phyloP scores from a whole-genome alignment of 2,329 filamentous ascomycete genomes.

The Aspergillus candidus region DNA sequence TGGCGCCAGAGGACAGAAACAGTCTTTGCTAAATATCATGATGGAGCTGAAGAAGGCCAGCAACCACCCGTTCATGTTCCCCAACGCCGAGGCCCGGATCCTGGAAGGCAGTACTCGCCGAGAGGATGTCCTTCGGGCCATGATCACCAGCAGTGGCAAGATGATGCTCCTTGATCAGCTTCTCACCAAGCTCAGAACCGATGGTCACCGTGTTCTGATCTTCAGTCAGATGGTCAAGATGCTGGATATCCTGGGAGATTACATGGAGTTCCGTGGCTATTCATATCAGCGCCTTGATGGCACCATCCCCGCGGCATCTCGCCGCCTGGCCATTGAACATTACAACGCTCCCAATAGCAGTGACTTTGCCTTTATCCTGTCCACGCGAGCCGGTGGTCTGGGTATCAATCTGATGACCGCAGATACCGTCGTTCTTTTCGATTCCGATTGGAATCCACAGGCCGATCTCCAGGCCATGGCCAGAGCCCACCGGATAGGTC shows the following conservation, averaged over 20 bases:
- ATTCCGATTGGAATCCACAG: conserved; percentile 95
- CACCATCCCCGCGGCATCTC: conserved; percentile 80
- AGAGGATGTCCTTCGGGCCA: conserved; percentile 83
- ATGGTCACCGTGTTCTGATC: conserved; percentile 91
- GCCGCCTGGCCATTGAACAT: conserved; percentile 92
- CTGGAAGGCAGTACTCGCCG: conserved; percentile 71
- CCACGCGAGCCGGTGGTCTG: conserved; percentile 91
- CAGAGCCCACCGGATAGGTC: conserved; percentile 92
- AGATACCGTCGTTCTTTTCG: conserved; percentile 95
- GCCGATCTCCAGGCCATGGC: conserved; percentile 98
- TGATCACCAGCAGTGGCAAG: conserved; percentile 96
- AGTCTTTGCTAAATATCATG: conserved; percentile 94
- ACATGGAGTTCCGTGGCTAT: conserved; percentile 87
- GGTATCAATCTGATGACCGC: conserved; percentile 99
- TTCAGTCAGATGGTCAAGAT: conserved; percentile 99
- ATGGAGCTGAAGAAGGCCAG: conserved; percentile 99
- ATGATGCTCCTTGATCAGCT: conserved; percentile 98
- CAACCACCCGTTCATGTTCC: conserved; percentile 98
- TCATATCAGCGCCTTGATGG: conserved; percentile 92
- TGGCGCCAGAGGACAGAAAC: conserved; percentile 83
- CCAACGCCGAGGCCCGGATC: conserved; percentile 84
- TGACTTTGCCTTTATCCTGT: conserved; percentile 94
- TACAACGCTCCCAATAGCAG: conserved; percentile 96
- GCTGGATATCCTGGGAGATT: conserved; percentile 92
- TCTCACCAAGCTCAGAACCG: conserved; percentile 85